phyloP scores from a whole-genome alignment of 257 asterid species.

The Paraleonurus japonicus region DNA sequence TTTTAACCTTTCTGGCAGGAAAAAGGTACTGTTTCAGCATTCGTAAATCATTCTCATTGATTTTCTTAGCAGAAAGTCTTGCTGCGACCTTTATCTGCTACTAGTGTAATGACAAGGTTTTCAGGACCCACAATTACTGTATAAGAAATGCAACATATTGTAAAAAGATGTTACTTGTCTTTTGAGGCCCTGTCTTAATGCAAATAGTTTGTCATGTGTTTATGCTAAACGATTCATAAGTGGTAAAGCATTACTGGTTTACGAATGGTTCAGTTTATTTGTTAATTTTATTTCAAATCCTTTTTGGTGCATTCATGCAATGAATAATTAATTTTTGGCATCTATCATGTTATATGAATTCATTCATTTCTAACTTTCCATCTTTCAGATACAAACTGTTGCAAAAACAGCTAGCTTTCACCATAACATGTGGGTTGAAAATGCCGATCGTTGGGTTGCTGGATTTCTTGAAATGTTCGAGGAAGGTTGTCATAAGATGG shows the following conservation, averaged over 20 bases:
- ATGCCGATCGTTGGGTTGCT: slow-evolving; percentile 74
- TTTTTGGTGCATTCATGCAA: neutral
- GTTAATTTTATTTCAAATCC: neutral
- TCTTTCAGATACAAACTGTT: slow-evolving; percentile 65
- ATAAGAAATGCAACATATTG: neutral
- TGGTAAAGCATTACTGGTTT: neutral
- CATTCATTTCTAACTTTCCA: neutral
- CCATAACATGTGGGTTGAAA: slow-evolving; percentile 68
- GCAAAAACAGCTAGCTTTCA: slow-evolving; percentile 65
- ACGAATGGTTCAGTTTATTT: neutral
- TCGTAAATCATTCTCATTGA: neutral
- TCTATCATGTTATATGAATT: neutral
- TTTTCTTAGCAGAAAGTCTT: neutral
- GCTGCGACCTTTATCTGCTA: neutral
- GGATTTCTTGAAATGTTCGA: slow-evolving; percentile 78
- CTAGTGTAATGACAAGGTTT: neutral
- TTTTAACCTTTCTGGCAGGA: neutral
- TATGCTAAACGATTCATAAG: neutral
- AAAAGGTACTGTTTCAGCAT: neutral
- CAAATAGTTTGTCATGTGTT: neutral
- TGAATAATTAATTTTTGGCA: neutral
- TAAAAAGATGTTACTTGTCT: neutral
- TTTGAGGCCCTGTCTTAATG: neutral
- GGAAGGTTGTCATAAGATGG: slow-evolving; percentile 80
- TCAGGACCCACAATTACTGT: neutral